Base-by-base conservation (phyloP, 257 asterid species). In the Solanum ahanhuiri region DNA sequence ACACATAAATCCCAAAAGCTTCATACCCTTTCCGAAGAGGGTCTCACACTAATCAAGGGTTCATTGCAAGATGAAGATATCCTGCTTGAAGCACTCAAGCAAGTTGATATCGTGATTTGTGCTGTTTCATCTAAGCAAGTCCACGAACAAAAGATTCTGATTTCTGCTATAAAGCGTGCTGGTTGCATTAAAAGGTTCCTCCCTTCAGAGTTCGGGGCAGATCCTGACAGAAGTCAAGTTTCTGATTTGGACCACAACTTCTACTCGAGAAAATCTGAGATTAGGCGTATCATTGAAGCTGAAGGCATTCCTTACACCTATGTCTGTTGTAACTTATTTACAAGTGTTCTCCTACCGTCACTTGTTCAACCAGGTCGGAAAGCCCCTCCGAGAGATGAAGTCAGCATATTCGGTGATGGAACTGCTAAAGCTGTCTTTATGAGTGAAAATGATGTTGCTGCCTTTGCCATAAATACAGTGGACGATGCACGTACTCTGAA, bases 151-250 rank as follows among this genome's bases (percentile, higher is more conserved):
- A 94, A 91, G 95, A 89, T 87, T 67, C 96, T 96, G 30, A 87
- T 95, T 89, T 87, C 90, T 17, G 97, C 97, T 67, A 96, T 96
- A 76, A 93, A 90, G 86, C 91, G 90, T 45, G 93, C 94, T 66
- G 96, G 95, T 83, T 90, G 98, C 93, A 90, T 95, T 90, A 96
- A 94, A 97, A 91, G 98, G 93, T 96, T 96, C 85, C 88, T 94
- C 83, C 99, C 99, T 83, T 94, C 99, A 12, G 99, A 96, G 88
- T 96, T 95, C 25, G 99, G 99, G 86, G 33, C 87, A 28, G 98
- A 96, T 90, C 98, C 99, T 14, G 96, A 95, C 81, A 94, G 87
- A 91, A 95, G 90, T 85, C 94, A 88, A 73, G 87, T 95, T 9
- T 90, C 97, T 23, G 51, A 93, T 84, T 20, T 96, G 92, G 98